Evolutionary conservation across 2,329 filamentous ascomycete species (phyloP).

Genomic region (Cladorrhinum sp.): DNA sequence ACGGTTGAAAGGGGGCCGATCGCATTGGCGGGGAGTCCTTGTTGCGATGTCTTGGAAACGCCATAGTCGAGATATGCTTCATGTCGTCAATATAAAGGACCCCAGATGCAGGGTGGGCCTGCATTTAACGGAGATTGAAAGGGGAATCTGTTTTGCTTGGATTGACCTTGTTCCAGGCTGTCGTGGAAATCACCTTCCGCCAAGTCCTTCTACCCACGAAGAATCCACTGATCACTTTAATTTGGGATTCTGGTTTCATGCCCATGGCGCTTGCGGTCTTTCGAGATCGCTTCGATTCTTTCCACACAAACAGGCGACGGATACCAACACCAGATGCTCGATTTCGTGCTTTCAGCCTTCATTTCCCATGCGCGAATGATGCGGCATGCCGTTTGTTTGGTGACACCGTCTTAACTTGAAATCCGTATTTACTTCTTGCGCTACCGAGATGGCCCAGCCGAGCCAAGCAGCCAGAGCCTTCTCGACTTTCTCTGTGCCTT

Average conservation of each 20-base stretch:
- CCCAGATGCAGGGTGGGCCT: conserved; percentile 16
- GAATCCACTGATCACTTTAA: neutral
- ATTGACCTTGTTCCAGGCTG: conserved; percentile 10
- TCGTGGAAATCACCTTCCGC: conserved; percentile 23
- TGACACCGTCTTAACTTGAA: neutral
- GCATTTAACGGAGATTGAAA: conserved; percentile 17
- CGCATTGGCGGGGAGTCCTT: neutral
- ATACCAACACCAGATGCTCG: neutral
- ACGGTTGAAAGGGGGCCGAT: neutral
- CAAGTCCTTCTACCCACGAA: conserved; percentile 11
- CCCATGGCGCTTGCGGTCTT: conserved; percentile 2
- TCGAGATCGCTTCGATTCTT: neutral
- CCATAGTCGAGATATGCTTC: neutral
- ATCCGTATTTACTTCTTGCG: neutral
- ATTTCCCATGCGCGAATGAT: conserved; percentile 2
- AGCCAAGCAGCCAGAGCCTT: neutral
- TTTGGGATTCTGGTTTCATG: conserved; percentile 5
- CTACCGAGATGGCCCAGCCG: neutral
- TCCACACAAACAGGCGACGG: neutral
- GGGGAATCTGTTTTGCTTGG: conserved; percentile 12
- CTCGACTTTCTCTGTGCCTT: neutral
- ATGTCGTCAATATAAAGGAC: conserved; percentile 3
- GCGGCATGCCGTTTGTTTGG: neutral
- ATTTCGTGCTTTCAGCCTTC: neutral
- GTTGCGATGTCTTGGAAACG: conserved; percentile 4